Conservation (phyloP, 164 flowering plant genomes). For the Houttuynia cordata region DNA sequence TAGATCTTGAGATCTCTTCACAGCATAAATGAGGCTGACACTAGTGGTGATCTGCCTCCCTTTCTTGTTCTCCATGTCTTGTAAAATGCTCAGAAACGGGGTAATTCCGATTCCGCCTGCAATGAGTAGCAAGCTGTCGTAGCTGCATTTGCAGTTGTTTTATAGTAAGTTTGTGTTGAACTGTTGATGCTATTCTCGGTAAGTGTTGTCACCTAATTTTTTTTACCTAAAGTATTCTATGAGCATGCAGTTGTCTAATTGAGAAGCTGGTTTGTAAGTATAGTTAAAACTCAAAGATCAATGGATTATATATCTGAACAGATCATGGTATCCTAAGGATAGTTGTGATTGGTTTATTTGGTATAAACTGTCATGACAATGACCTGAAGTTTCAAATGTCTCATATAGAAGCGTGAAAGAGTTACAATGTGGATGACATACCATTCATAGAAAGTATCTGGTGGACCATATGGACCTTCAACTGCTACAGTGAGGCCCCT, state of each 20-base stretch:
- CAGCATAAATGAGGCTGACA: constrained; percentile 44
- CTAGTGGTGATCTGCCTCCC: constrained; percentile 19
- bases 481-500: constrained; percentile 41
- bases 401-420: neutral
- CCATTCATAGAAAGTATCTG: constrained; percentile 53
- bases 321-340: too few species aligned
- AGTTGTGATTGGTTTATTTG: too few species aligned
- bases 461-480: constrained; percentile 91
- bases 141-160: constrained; percentile 28
- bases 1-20: constrained; percentile 47
- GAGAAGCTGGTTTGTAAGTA: too few species aligned
- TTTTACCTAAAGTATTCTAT: too few species aligned
- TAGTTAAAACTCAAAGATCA: too few species aligned
- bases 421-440: constrained; percentile 2
- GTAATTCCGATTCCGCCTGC: constrained; percentile 87
- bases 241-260: too few species aligned
- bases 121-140: constrained; percentile 53
- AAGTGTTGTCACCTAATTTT: too few species aligned
- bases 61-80: constrained; percentile 22
- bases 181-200: neutral
- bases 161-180: neutral
- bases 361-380: too few species aligned
- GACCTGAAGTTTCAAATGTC: neutral
- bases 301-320: too few species aligned
- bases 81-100: constrained; percentile 74